Base-by-base conservation (phyloP, 2,329 filamentous ascomycete species). In the Beauveria asiatica region DNA sequence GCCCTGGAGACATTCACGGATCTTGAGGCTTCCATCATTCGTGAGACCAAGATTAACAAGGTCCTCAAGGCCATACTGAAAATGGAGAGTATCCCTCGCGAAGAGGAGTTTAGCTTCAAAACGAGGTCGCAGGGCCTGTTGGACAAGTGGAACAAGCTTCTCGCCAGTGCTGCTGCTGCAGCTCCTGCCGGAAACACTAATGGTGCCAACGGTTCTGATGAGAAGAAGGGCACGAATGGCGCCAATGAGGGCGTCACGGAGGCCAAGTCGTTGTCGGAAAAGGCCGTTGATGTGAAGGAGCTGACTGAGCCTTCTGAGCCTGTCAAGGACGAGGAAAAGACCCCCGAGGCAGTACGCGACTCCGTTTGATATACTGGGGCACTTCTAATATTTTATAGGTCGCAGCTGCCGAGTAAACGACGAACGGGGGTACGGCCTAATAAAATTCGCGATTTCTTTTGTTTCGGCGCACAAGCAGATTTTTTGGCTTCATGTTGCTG, bases 21-120 rank as follows among this genome's bases (percentile, higher is more conserved):
- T 65, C 83, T 97, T 5, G 93, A 97, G 71, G 90, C 89, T 33
- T 85, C 86, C 65, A 94, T 97, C 67, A 96, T 97, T 68, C 86
- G 90, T 64, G 80, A 78, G 16, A 99, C 94, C 63, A 99, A 97
- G 81, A 97, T 99, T 75, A 93, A 97, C 84, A 99, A 99, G 78
- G 93, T 99, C 11, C 82, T 99, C 61, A 96, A 95, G 78, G 92
- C 88, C 5, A 94, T 99, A 65, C 79, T 97, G 68, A 97, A 96
- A 78, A 80, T 99, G 9, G 83, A 87, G 48, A 81, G 81, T 3
- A 96, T 99, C 66, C 92, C 92, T 5, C 87, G 87, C 63, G 94
- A 99, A 65, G 89, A 92, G 41, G 89, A 96, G 65, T 95, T 88
- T 73, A 78, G 89, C 59, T 97, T 99, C 83, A 95, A 94, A 78